phyloP scores from a whole-genome alignment of 1,139 yeast species.

The Geotrichum carabidarum region DNA sequence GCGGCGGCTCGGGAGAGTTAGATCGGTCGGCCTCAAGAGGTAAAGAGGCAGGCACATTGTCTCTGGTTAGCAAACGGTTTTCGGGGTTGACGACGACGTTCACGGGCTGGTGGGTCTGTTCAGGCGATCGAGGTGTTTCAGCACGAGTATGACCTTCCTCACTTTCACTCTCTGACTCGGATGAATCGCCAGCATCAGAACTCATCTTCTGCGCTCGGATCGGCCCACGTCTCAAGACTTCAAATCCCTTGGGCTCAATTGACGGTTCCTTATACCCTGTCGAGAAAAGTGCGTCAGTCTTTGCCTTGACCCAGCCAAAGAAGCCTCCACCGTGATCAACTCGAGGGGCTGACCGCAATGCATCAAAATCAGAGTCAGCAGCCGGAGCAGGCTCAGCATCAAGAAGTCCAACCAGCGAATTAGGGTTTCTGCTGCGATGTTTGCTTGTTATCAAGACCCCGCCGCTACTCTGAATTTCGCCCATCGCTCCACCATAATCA shows the following conservation, averaged over 20 bases:
- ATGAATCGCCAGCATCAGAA: not conserved
- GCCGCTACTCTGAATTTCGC: not conserved
- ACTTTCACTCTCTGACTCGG: not conserved
- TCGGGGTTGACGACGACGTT: not conserved
- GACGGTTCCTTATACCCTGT: slow-evolving; percentile 7
- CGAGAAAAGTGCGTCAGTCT: not conserved
- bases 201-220: slow-evolving; percentile 18
- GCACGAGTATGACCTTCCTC: not conserved
- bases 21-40: not conserved
- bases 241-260: slow-evolving; percentile 27
- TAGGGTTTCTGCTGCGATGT: slow-evolving; percentile 12
- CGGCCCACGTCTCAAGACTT: slow-evolving; percentile 29
- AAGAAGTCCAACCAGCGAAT: slow-evolving; percentile 16
- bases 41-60: not conserved
- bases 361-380: not conserved
- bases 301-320: slow-evolving; percentile 6
- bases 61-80: not conserved
- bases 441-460: not conserved
- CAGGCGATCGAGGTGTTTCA: not conserved
- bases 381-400: slow-evolving; percentile 3
- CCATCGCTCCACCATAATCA: not conserved
- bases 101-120: not conserved
- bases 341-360: not conserved
- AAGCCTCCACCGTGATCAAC: not conserved
- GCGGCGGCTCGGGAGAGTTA: not conserved